phyloP scores from a whole-genome alignment of 164 flowering plant species.

The Echeveria elegans region DNA sequence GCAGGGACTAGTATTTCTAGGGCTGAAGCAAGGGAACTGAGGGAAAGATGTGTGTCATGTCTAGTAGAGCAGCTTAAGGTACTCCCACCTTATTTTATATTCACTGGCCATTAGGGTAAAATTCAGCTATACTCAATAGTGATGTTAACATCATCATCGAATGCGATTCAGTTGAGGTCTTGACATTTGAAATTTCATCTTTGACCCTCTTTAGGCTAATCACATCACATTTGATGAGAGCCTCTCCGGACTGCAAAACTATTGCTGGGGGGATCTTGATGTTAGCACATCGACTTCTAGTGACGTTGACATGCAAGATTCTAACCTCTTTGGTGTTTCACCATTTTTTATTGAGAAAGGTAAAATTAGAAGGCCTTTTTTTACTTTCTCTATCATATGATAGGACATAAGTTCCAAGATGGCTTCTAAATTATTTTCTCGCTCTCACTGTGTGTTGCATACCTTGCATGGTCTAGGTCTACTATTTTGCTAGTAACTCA shows the following conservation, averaged over 20 bases:
- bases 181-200: neutral
- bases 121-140: no score
- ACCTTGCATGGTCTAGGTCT: no score
- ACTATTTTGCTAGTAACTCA: neutral
- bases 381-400: neutral
- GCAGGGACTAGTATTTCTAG: slow-evolving; percentile 62
- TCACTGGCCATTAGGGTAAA: neutral
- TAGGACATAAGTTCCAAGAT: neutral
- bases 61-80: slow-evolving; percentile 55
- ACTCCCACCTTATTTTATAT: neutral
- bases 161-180: neutral
- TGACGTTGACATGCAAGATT: slow-evolving; percentile 20
- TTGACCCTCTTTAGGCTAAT: neutral
- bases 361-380: slow-evolving; percentile 10
- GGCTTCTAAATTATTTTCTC: neutral
- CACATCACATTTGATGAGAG: slow-evolving; percentile 7
- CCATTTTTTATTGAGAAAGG: slow-evolving; percentile 81
- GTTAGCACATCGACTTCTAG: slow-evolving; percentile 10
- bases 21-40: slow-evolving; percentile 34
- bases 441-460: neutral
- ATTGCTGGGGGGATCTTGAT: slow-evolving; percentile 60
- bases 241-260: slow-evolving; percentile 37
- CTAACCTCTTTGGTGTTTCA: slow-evolving; percentile 56
- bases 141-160: neutral
- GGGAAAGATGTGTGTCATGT: slow-evolving; percentile 45